Conservation (phyloP, 2,329 filamentous ascomycete species). For the Monosporascus cannonballus region DNA sequence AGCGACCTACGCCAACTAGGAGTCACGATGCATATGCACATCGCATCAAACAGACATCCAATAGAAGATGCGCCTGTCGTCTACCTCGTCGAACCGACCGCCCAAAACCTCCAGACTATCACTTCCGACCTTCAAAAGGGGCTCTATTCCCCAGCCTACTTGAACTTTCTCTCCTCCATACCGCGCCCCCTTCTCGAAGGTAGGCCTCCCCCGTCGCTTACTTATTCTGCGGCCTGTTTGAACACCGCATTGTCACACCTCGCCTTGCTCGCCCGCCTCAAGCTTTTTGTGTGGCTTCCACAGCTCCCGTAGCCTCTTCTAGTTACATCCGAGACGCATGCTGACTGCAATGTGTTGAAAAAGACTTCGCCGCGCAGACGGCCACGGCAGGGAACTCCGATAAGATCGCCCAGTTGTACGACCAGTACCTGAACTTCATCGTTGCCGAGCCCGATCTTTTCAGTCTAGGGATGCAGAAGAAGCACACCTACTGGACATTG, state of each 20-base stretch:
- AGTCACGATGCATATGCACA: conserved; percentile 94
- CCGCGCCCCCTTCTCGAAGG: conserved; percentile 76
- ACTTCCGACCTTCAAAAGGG: conserved; percentile 80
- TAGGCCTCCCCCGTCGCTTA: neutral
- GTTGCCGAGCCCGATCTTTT: conserved; percentile 95
- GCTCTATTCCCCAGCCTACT: conserved; percentile 87
- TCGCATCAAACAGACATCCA: conserved; percentile 73
- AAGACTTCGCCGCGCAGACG: conserved; percentile 87
- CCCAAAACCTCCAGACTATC: conserved; percentile 73
- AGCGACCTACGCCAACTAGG: conserved; percentile 90
- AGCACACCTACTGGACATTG: conserved; percentile 88
- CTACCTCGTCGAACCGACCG: conserved; percentile 88
- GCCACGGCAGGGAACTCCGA: conserved; percentile 80
- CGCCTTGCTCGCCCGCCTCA: too few species aligned
- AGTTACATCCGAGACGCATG: neutral
- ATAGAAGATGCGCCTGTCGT: conserved; percentile 96
- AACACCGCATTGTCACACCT: too few species aligned
- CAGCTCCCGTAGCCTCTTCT: neutral
- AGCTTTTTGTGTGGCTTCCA: neutral
- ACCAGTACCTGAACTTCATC: conserved; percentile 97
- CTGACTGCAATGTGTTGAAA: neutral
- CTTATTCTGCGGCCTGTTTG: too few species aligned
- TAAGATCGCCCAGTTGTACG: conserved; percentile 84
- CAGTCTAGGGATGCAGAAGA: conserved; percentile 85
- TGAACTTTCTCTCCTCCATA: conserved; percentile 95